Evolutionary conservation across 495 filamentous ascomycete species (phyloP), one percentile per base, ranked within the genome.

Genomic region (Venustampulla echinocandica): DNA sequence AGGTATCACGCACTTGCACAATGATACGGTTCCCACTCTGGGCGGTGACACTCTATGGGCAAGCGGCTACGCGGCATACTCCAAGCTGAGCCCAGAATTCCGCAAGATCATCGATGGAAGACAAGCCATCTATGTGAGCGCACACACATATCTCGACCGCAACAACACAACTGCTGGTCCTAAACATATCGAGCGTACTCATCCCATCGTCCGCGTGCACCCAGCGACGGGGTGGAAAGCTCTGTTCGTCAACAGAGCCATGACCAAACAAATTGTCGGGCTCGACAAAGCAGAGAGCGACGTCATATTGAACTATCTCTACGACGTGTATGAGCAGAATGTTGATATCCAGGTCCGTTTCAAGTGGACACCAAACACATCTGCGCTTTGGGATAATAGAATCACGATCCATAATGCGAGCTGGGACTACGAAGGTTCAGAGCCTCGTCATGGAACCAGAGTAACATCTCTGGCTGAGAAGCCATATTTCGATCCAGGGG

Each of bases 321-420:
- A 76, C 4, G 38, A 53, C 36, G 64, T 88, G 5, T 73, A 90
- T 49, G 70, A 74, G 9, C 76, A 85, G 58, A 90, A 89, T 54
- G 85, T 88, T 52, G 85, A 92, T 59, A 61, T 86, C 40, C 86
- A 92, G 64, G 81, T 85, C 0, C 68, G 86, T 5, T 62, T 72
- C 53, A 67, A 70, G 39, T 90, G 81, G 82, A 69, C 75, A 32
- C 60, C 60, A 14, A 78, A 78, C 53, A 76, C 82, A 58, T 50
- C 82, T 23, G 83, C 85, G 0, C 83, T 90, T 47, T 90, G 85
- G 85, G 85, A 89, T 58, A 89, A 89, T 49, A 66, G 85, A 4
- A 77, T 73, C 20, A 74, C 77, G 1, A 87, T 78, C 56, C 85
- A 89, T 50, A 73, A 76, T 10, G 82, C 82, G 0, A 87, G 81